Evolutionary conservation across 495 filamentous ascomycete species (phyloP).

Genomic region (Extremus antarcticus): DNA sequence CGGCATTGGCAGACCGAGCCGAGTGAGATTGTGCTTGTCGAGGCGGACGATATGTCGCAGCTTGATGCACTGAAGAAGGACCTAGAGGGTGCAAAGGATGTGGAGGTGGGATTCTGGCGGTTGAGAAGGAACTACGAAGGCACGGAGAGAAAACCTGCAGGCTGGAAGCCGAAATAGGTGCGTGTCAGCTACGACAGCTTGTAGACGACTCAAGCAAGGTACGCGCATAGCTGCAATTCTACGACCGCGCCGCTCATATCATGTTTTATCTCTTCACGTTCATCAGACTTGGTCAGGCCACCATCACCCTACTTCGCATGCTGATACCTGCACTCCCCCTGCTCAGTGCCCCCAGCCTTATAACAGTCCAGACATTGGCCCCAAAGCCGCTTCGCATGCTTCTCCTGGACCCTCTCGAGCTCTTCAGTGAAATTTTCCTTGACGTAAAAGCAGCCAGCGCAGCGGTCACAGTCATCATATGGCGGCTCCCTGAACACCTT

Average conservation of each 20-base stretch:
- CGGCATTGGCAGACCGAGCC: conserved; percentile 3
- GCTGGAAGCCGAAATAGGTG: neutral
- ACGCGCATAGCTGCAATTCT: neutral
- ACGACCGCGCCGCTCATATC: neutral
- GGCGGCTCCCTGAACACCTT: conserved; percentile 8
- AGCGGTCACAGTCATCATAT: conserved; percentile 16
- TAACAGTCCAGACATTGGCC: conserved; percentile 19
- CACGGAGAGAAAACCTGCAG: neutral
- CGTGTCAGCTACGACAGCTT: neutral
- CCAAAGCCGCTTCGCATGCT: conserved; percentile 14
- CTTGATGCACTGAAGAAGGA: conserved; percentile 1
- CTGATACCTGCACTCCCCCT: conserved; percentile 13
- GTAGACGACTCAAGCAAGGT: no score
- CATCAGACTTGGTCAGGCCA: no score
- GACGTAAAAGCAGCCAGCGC: conserved; percentile 15
- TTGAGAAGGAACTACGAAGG: conserved; percentile 22
- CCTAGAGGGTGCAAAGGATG: conserved; percentile 7
- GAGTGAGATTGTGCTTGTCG: conserved; percentile 14
- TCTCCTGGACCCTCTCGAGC: conserved; percentile 2
- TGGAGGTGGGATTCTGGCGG: conserved; percentile 19
- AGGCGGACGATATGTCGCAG: conserved; percentile 11
- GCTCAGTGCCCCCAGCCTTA: conserved; percentile 7
- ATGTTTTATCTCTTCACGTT: no score
- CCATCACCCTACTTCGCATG: conserved; percentile 1
- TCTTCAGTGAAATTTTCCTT: conserved; percentile 1